phyloP scores from a whole-genome alignment of 1,284 basidiomycete species.

The Sanghuangporus sanghuang region DNA sequence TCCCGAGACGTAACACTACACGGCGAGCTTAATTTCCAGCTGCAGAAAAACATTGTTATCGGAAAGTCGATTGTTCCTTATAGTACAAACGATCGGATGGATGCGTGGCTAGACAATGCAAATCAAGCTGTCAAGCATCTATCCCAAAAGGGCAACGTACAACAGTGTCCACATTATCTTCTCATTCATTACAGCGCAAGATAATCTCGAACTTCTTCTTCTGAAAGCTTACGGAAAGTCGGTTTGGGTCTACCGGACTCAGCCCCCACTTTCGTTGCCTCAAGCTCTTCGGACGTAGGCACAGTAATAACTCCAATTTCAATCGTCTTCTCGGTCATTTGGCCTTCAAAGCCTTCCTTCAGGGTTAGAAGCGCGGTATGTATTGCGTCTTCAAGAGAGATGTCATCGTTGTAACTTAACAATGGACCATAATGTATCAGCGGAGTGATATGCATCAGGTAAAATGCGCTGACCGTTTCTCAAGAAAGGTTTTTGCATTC shows the following conservation, averaged over 20 bases:
- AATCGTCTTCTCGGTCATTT: conserved; percentile 99
- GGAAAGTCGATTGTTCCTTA: neutral
- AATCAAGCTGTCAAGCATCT: conserved; percentile 5
- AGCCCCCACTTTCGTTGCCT: conserved; percentile 66
- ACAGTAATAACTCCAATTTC: conserved; percentile 96
- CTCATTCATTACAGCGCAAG: conserved; percentile 57
- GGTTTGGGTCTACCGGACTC: conserved; percentile 75
- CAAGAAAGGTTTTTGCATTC: conserved; percentile 98
- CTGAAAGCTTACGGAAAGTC: conserved; percentile 89
- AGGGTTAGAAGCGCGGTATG: conserved; percentile 98
- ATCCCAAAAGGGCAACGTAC: conserved; percentile 21
- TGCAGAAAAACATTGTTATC: neutral
- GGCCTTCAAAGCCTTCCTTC: conserved; percentile 98
- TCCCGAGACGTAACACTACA: conserved; percentile 2
- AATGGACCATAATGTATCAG: conserved; percentile 9
- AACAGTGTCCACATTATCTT: conserved; percentile 20
- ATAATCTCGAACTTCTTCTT: conserved; percentile 94
- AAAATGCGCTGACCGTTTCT: conserved; percentile 74
- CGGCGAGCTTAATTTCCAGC: conserved; percentile 5
- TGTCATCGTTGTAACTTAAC: conserved; percentile 95
- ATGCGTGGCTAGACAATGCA: neutral
- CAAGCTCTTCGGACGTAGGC: conserved; percentile 72
- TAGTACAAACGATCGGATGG: neutral
- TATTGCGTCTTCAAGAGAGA: conserved; percentile 97
- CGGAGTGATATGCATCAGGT: conserved; percentile 17